Evolutionary conservation across 805 yeast genomes (phyloP), one percentile per base, ranked within the genome.

Genomic region (Yarrowia phangngaensis): DNA sequence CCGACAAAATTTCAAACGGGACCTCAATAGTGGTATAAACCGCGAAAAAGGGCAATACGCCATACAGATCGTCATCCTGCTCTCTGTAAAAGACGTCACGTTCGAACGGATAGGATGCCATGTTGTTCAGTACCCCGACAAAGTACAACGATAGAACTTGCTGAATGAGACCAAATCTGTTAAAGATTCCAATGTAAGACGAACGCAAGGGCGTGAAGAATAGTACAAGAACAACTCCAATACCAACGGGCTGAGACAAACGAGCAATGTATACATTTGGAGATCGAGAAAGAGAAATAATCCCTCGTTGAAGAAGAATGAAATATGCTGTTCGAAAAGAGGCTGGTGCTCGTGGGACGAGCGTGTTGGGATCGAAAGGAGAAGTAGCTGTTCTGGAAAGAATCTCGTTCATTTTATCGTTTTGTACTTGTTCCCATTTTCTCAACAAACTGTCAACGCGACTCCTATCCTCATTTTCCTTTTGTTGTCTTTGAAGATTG

Each of bases 51-150:
- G 86, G 79, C 2, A 70, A 58, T 2, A 78, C 71, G 0, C 83
- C 82, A 57, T 84, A 82, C 6, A 83, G 76, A 19, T 78, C 79
- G 59, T 86, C 95, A 53, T 74, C 74, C 56, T 78, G 79, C 58
- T 87, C 95, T 52, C 82, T 83, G 61, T 84, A 85, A 60, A 87
- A 87, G 34, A 80, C 75, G 55, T 80, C 74, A 53, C 89, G 69
- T 57, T 85, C 92, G 11, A 66, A 63, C 2, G 95, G 94, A 60
- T 81, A 87, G 12, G 83, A 71, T 1, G 89, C 75, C 59, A 86
- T 69, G 62, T 85, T 86, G 57, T 82, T 84, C 50, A 87, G 71
- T 73, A 86, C 76, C 0, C 95, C 95, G 38, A 80, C 79, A 61
- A 79, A 87, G 59, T 82, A 86, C 45, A 86, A 61, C 22, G 86